These are phyloP conservation scores for Thielaviopsis ethacetica DNA, from an alignment of 2,329 filamentous ascomycete genomes.

Conservation along the genomic window DNA sequence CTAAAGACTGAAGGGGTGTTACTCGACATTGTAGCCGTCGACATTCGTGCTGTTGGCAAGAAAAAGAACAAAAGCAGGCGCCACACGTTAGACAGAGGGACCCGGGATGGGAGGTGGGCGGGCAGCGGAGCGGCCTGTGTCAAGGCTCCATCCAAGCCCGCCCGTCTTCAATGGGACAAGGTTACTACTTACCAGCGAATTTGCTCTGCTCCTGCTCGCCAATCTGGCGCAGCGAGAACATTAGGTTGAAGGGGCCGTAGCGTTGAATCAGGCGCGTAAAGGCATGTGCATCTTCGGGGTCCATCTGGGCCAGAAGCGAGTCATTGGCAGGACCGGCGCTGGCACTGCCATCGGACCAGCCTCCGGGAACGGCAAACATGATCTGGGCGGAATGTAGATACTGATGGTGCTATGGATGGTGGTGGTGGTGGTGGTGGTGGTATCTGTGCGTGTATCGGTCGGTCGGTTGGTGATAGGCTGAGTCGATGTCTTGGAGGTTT, in stretches of 20 bases:
- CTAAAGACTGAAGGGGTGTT: slow-evolving; percentile 24
- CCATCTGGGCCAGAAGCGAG: slow-evolving; percentile 11
- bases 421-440: too few species aligned
- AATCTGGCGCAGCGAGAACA: slow-evolving; percentile 13
- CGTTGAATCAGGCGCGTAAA: slow-evolving; percentile 10
- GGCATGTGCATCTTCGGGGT: slow-evolving; percentile 11
- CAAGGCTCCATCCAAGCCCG: too few species aligned
- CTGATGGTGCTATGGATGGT: too few species aligned
- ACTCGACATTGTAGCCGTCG: slow-evolving; percentile 24
- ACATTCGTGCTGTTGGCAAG: slow-evolving; percentile 21
- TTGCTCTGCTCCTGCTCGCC: slow-evolving; percentile 5
- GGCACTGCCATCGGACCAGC: slow-evolving; percentile 11
- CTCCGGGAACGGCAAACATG: slow-evolving; percentile 12
- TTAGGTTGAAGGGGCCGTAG: slow-evolving; percentile 13
- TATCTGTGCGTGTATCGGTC: too few species aligned
- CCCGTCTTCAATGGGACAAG: too few species aligned
- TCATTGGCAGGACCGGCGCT: not conserved
- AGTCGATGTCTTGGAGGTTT: too few species aligned
- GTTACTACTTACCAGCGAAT: not conserved
- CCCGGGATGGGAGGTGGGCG: too few species aligned
- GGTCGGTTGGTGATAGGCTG: too few species aligned
- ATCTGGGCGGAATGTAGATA: not conserved
- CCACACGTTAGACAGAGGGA: not conserved
- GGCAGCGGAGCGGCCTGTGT: too few species aligned
- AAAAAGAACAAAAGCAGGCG: not conserved